Base-by-base conservation (phyloP, 1,284 basidiomycete genomes). In the Cryptococcus floricola region DNA sequence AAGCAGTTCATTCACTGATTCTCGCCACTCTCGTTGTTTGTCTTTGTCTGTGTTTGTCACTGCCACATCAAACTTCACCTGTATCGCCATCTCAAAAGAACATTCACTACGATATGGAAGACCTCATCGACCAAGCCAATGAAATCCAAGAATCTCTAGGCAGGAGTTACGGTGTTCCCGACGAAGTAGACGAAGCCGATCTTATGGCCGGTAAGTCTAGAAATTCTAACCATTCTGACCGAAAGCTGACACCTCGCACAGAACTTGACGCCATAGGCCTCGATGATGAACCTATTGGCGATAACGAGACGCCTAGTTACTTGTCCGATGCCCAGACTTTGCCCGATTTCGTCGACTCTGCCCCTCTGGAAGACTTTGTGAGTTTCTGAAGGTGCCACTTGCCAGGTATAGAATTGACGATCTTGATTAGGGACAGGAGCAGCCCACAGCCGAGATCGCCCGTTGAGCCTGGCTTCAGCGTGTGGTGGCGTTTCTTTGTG, bases 31-130 rank as follows among this genome's bases (percentile, higher is more conserved):
- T 13, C 7, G 7, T 42, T 4, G 16, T 42, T 7, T 19, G 39
- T 19, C 1, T 38, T 31, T 48, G 44, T 25, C 47, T 38, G 16
- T 14, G 27, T 5, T 19, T 39, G 16, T 28, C 25, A 39, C 43
- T 37, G 13, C 28, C 19, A 42, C 10, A n/a, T 19, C 34, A 18
- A 19, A 39, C 23, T 13, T 39, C 38, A 28, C 18, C 34, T 19
- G 8, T 19, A n/a, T 13, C 39, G n/a, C 18, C 19, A 52, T 46
- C n/a, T n/a, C 10, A 39, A 23, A 18, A 96, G 92, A 87, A 81
- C 67, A 90, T 95, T 68, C 92, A 96, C 73, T 92, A 88, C 74
- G 95, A 99, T 59, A 98, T 99, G 94, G 93, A 98, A 72, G 96
- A 98, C 61, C 76, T 98, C 57, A 81, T 99, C 59, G 96, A 98